Evolutionary conservation across 768 basidiomycete species (phyloP).

Genomic region (Leccinum subgranulosum): DNA sequence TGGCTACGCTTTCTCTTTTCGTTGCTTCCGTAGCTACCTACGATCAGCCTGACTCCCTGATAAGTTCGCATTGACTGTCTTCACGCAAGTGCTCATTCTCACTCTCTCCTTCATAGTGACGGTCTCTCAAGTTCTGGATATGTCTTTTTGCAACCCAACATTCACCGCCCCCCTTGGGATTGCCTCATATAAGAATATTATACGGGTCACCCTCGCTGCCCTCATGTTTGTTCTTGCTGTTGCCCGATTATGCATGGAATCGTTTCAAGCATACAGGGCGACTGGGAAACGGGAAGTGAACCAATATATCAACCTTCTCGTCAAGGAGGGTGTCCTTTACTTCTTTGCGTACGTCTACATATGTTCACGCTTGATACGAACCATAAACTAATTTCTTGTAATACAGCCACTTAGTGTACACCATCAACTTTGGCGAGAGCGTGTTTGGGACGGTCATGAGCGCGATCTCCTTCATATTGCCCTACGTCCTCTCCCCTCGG

Average conservation of each 20-base stretch:
- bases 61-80: slow-evolving; percentile 1
- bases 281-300: slow-evolving; percentile 9
- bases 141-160: slow-evolving; percentile 14
- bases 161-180: not conserved
- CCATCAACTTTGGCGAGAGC: slow-evolving; percentile 3
- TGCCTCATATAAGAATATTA: slow-evolving; percentile 9
- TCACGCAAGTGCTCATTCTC: not conserved
- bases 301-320: slow-evolving; percentile 12
- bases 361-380: not conserved
- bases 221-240: slow-evolving; percentile 12
- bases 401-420: slow-evolving; percentile 11
- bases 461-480: not conserved
- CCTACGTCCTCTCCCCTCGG: slow-evolving; percentile 14
- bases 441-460: not conserved
- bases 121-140: slow-evolving; percentile 2
- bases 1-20: not conserved
- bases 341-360: slow-evolving; percentile 15
- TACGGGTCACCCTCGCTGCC: slow-evolving; percentile 8
- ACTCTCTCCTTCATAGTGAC: slow-evolving; percentile 7
- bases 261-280: slow-evolving; percentile 5
- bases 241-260: slow-evolving; percentile 4
- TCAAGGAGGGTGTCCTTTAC: slow-evolving; percentile 16
- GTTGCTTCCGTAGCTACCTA: not conserved
- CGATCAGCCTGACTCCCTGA: slow-evolving; percentile 7
- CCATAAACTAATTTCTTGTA: not conserved